Percentiles rank a stretch among this genome's conserved stretches.
Conservation (phyloP, 805 yeast genomes). For the Candida xyloterini region DNA sequence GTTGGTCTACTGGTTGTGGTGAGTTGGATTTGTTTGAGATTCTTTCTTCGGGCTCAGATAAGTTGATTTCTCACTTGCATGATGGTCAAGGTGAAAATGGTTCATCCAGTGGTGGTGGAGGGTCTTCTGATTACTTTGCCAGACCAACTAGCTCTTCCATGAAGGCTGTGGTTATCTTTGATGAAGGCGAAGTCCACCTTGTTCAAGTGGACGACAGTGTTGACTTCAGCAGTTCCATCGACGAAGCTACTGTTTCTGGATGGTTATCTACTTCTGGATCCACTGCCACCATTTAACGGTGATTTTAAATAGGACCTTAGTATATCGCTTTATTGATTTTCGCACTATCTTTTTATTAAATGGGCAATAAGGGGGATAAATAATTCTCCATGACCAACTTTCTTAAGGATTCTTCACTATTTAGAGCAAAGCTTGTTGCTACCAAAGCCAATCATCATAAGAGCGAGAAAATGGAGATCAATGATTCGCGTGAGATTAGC, state of each 20-base stretch:
- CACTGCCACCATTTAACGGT: constrained; percentile 29
- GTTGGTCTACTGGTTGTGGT: constrained; percentile 98
- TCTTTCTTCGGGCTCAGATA: constrained; percentile 68
- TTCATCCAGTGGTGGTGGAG: constrained; percentile 60
- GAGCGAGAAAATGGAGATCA: neutral
- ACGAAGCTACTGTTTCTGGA: constrained; percentile 49
- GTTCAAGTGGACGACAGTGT: constrained; percentile 53
- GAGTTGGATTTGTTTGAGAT: constrained; percentile 95
- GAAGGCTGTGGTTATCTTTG: constrained; percentile 89
- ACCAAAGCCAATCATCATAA: neutral
- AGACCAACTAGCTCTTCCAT: constrained; percentile 79
- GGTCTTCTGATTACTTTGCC: constrained; percentile 81
- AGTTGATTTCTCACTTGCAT: constrained; percentile 80
- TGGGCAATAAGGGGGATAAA: constrained; percentile 7
- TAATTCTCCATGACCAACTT: constrained; percentile 7
- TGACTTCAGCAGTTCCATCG: constrained; percentile 53
- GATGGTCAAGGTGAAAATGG: constrained; percentile 71
- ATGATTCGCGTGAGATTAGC: neutral
- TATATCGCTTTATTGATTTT: constrained; percentile 9
- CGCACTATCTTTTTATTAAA: constrained; percentile 1
- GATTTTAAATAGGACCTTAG: constrained; percentile 1
- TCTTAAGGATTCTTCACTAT: constrained; percentile 5
- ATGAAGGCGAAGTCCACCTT: constrained; percentile 53
- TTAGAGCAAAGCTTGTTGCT: constrained; percentile 3
- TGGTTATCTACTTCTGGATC: constrained; percentile 61